Conservation (phyloP, 192 early-diverging fungal species). For the Dimargaris verticillata region DNA sequence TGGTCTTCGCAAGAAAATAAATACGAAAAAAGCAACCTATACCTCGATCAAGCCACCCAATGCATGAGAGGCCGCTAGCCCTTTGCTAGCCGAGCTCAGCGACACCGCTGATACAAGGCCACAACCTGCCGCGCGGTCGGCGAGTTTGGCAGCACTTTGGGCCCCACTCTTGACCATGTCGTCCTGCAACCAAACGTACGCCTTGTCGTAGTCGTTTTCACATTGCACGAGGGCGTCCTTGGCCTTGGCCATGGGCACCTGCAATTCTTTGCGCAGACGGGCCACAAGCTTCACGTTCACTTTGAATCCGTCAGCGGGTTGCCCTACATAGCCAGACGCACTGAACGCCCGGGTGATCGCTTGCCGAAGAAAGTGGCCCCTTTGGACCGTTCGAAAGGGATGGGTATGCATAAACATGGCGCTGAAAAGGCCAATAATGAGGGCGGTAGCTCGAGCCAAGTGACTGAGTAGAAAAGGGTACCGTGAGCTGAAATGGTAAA, state of each 20-base stretch:
- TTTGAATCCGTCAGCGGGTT: constrained; percentile 12
- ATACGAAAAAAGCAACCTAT: too few relatives aligned
- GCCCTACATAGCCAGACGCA: too few relatives aligned
- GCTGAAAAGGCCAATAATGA: too few relatives aligned
- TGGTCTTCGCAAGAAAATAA: too few relatives aligned
- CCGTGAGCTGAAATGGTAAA: too few relatives aligned
- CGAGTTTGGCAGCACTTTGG: constrained; percentile 72
- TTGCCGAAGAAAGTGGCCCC: too few relatives aligned
- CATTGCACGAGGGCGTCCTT: constrained; percentile 63
- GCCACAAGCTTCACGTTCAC: constrained; percentile 45
- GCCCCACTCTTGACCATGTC: constrained; percentile 51
- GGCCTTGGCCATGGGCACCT: constrained; percentile 66
- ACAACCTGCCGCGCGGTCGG: constrained; percentile 54
- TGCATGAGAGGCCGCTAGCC: not conserved
- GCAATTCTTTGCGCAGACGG: constrained; percentile 58
- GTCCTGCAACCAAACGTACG: constrained; percentile 63
- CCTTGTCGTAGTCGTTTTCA: constrained; percentile 54
- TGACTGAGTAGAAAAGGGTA: too few relatives aligned
- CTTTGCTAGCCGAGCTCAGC: constrained; percentile 25
- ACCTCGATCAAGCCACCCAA: too few relatives aligned
- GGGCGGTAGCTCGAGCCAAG: too few relatives aligned
- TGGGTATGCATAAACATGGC: too few relatives aligned
- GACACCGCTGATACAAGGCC: constrained; percentile 57
- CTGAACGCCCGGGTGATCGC: too few relatives aligned
- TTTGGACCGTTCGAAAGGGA: too few relatives aligned